phyloP scores from a whole-genome alignment of 2,329 filamentous ascomycete genomes.

The Colletotrichum sp. region DNA sequence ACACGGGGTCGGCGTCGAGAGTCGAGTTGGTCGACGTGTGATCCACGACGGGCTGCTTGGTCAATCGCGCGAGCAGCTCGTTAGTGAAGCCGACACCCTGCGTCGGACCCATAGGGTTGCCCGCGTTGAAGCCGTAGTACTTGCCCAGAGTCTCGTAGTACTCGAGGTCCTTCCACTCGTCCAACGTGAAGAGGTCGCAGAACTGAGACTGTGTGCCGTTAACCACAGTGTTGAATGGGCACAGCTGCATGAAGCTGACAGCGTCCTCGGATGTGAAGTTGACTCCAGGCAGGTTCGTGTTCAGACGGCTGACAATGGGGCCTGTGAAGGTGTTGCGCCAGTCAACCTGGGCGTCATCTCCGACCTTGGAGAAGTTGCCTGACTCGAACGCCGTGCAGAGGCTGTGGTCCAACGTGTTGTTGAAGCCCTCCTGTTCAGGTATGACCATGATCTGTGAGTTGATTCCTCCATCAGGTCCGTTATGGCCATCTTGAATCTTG shows the following conservation, averaged over 20 bases:
- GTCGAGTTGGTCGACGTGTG: conserved; percentile 79
- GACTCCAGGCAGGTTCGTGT: conserved; percentile 69
- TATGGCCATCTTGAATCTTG: conserved; percentile 42
- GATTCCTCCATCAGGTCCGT: conserved; percentile 43
- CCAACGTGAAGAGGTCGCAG: conserved; percentile 74
- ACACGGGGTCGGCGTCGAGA: conserved; percentile 68
- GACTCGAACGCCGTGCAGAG: conserved; percentile 75
- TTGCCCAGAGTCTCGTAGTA: conserved; percentile 83
- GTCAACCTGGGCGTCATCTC: conserved; percentile 52
- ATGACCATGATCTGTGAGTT: conserved; percentile 69
- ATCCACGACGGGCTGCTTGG: conserved; percentile 70
- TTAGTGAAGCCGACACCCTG: conserved; percentile 90
- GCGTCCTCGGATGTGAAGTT: conserved; percentile 68
- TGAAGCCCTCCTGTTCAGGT: conserved; percentile 68
- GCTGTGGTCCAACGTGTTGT: conserved; percentile 83
- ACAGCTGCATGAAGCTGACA: conserved; percentile 84
- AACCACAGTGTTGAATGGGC: conserved; percentile 83
- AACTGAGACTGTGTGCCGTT: conserved; percentile 70
- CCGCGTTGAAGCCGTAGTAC: conserved; percentile 81
- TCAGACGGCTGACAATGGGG: conserved; percentile 72
- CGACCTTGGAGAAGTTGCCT: conserved; percentile 54
- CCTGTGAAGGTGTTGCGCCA: conserved; percentile 72
- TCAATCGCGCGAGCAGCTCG: conserved; percentile 84
- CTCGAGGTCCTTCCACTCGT: conserved; percentile 81
- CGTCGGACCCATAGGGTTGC: conserved; percentile 79